These are phyloP conservation scores for Didymella exigua DNA, from an alignment of 2,329 filamentous ascomycete species.

Conservation along the genomic window DNA sequence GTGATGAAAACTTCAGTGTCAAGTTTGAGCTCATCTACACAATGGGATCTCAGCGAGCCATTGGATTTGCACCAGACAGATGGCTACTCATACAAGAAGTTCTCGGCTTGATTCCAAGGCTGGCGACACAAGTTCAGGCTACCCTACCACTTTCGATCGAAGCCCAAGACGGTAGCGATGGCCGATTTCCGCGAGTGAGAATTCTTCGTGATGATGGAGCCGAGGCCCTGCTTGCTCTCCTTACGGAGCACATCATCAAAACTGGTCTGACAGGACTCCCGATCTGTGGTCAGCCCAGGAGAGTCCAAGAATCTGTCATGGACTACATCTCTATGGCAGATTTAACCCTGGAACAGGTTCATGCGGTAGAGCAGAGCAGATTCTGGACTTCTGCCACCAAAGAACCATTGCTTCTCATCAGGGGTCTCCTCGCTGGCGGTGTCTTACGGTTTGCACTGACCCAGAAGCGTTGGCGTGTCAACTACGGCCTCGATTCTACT, in stretches of 20 bases:
- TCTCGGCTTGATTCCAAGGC: conserved; percentile 52
- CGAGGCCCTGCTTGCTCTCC: conserved; percentile 25
- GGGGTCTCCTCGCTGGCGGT: conserved; percentile 62
- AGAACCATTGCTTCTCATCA: conserved; percentile 54
- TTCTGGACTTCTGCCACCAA: conserved; percentile 50
- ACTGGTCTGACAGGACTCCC: conserved; percentile 55
- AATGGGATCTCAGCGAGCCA: conserved; percentile 57
- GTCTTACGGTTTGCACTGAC: conserved; percentile 61
- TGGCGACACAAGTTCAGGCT: conserved; percentile 38
- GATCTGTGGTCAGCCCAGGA: conserved; percentile 45
- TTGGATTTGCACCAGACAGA: conserved; percentile 61
- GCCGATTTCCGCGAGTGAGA: conserved; percentile 56
- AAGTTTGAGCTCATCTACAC: conserved; percentile 70
- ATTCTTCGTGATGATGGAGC: conserved; percentile 53
- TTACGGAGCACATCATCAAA: conserved; percentile 50
- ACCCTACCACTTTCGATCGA: conserved; percentile 53
- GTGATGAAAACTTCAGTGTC: conserved; percentile 66
- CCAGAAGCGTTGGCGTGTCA: conserved; percentile 68
- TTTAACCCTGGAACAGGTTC: conserved; percentile 40
- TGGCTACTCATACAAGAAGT: conserved; percentile 64
- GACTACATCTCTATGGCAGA: conserved; percentile 54
- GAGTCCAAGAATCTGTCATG: conserved; percentile 41
- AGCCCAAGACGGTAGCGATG: conserved; percentile 40
- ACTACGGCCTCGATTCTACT: conserved; percentile 62
- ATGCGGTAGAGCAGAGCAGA: conserved; percentile 9